These are phyloP conservation scores for Coemansia sp. DNA, from an alignment of 192 early-diverging fungal genomes.

Conservation along the genomic window DNA sequence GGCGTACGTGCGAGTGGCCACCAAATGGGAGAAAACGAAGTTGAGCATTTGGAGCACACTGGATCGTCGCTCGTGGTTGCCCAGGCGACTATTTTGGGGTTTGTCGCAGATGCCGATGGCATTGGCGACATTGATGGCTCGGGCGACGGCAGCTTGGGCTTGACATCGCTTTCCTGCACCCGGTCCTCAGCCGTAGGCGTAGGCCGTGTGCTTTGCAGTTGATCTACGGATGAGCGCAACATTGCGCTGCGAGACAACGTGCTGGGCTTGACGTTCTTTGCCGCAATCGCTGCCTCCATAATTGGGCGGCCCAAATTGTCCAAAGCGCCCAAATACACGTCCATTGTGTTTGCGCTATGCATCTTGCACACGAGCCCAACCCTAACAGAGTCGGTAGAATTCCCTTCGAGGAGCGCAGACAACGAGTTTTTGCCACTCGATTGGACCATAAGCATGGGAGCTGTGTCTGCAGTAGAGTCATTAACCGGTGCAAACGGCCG, in stretches of 20 bases:
- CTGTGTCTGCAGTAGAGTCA: neutral
- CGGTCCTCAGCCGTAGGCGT: neutral
- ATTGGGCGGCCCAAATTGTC: conserved; percentile 16
- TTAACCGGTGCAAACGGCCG: neutral
- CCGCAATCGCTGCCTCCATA: conserved; percentile 20
- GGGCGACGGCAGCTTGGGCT: conserved; percentile 9
- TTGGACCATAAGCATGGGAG: neutral
- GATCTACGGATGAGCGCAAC: conserved; percentile 3
- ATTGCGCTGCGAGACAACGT: conserved; percentile 9
- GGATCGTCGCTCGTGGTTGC: conserved; percentile 25
- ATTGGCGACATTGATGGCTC: neutral
- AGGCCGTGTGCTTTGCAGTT: neutral
- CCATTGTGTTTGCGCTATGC: neutral
- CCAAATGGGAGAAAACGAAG: conserved; percentile 44
- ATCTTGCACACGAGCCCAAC: conserved; percentile 15
- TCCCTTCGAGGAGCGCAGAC: neutral
- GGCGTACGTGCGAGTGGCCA: conserved; percentile 27
- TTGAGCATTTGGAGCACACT: conserved; percentile 22
- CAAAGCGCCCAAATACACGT: conserved; percentile 13
- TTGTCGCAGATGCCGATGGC: neutral
- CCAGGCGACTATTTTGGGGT: conserved; percentile 20
- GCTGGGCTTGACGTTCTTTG: conserved; percentile 9
- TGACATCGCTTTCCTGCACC: neutral
- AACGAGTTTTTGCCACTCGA: neutral
- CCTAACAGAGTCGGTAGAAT: neutral